These are phyloP conservation scores for Colletotrichum lindemuthianum DNA, from an alignment of 2,329 filamentous ascomycete species.

Conservation along the genomic window DNA sequence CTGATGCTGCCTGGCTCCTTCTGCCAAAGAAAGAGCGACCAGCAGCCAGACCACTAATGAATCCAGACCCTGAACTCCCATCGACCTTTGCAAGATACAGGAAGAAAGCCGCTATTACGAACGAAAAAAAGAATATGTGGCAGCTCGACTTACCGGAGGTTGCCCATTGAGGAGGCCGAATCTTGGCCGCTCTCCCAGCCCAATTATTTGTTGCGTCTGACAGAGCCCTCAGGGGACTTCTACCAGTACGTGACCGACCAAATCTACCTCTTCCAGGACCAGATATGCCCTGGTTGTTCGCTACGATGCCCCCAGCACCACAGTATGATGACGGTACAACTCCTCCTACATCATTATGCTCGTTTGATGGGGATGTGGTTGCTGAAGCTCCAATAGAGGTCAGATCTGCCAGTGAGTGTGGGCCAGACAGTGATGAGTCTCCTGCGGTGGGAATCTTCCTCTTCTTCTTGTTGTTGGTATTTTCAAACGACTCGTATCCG, in stretches of 20 bases:
- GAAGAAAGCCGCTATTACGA: not conserved
- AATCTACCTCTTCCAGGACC: slow-evolving; percentile 87
- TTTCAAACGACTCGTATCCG: slow-evolving; percentile 97
- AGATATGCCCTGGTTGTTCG: slow-evolving; percentile 68
- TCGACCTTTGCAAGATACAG: not conserved
- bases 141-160: slow-evolving; percentile 55
- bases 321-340: slow-evolving; percentile 49
- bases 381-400: slow-evolving; percentile 42
- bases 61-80: not conserved
- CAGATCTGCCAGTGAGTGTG: slow-evolving; percentile 49
- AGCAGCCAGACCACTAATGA: not conserved
- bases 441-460: slow-evolving; percentile 94
- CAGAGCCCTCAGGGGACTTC: slow-evolving; percentile 70
- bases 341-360: slow-evolving; percentile 45
- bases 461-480: slow-evolving; percentile 99
- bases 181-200: slow-evolving; percentile 59
- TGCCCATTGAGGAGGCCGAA: slow-evolving; percentile 56
- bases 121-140: slow-evolving; percentile 7
- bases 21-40: not conserved
- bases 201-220: slow-evolving; percentile 68
- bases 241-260: slow-evolving; percentile 71
- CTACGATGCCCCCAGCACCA: slow-evolving; percentile 61
- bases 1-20: not conserved
- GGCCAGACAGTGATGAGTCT: slow-evolving; percentile 60
- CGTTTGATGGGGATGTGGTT: slow-evolving; percentile 46